Base-by-base conservation (phyloP, 1,139 yeast genomes). In the Candida dubliniensis region DNA sequence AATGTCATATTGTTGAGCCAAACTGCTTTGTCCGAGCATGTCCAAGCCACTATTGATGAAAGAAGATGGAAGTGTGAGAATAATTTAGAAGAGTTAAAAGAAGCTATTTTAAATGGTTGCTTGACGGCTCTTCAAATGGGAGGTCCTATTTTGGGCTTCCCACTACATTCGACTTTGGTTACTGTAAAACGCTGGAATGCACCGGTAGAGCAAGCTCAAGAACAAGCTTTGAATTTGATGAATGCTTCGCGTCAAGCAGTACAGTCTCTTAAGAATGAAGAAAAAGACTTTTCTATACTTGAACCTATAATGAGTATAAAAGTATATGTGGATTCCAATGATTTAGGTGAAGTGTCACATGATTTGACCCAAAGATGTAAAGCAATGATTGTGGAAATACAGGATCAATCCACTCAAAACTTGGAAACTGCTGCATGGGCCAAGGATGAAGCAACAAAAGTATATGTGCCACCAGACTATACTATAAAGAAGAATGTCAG, bases 261-360 rank as follows among this genome's bases (percentile, higher is more conserved):
- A 8, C 71, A 73, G 27, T 73, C 78, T 0, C 58, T 61, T 27
- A 55, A 36, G 31, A 61, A 50, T 31, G 49, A 56, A 30, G 61
- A 54, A 2, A 50, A 49, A 1, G 57, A 66, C n/a, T 80, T 77
- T 56, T 74, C 81, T 1, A 62, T 90, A 1, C 70, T 91, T 60
- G 98, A 93, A 62, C 99, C 99, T 0, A 74, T 87, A 24, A 91
- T 93, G 98, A 73, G 77, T 34, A 84, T 89, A 5, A 72, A 72
- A n/a, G 82, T 93, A 1, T 77, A 76, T 42, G 85, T 84, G 1
- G 74, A 76, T 43, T 85, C 89, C 18, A 85, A 79, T 48, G 87
- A 84, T 47, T 66, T 93, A 54, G 99, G 99, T 14, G 76, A 75
- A 36, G 95, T 93, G 0, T 79, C 88, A 31, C 95, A 89, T 55